Conservation (phyloP, 169 alveolate genomes). For the Plasmodium vinckei region DNA sequence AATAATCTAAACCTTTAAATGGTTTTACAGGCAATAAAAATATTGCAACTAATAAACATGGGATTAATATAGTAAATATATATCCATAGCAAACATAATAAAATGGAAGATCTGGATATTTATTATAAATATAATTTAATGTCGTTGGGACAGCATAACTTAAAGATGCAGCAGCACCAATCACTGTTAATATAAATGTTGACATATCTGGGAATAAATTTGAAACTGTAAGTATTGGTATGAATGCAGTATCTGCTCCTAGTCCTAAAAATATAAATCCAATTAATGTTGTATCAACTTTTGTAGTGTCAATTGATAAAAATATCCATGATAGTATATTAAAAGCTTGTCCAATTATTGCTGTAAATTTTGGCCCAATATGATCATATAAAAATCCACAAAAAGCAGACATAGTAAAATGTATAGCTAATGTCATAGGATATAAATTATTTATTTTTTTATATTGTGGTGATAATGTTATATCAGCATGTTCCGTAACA, state of each 20-base stretch:
- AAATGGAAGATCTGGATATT: slow-evolving; percentile 25
- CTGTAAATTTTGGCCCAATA: slow-evolving; percentile 73
- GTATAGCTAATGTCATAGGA: slow-evolving; percentile 61
- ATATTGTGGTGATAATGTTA: slow-evolving; percentile 64
- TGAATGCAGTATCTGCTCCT: slow-evolving; percentile 75
- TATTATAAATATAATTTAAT: slow-evolving; percentile 10
- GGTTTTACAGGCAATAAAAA: slow-evolving; percentile 50
- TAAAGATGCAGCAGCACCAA: slow-evolving; percentile 75
- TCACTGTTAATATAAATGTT: slow-evolving; percentile 49
- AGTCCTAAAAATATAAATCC: slow-evolving; percentile 53
- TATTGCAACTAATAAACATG: slow-evolving; percentile 34
- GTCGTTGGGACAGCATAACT: slow-evolving; percentile 75
- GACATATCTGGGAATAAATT: slow-evolving; percentile 71
- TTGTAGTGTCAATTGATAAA: slow-evolving; percentile 42
- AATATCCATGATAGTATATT: slow-evolving; percentile 54
- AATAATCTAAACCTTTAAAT: slow-evolving; percentile 56
- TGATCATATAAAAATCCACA: slow-evolving; percentile 72
- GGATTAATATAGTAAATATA: slow-evolving; percentile 25
- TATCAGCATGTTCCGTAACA: slow-evolving; percentile 9
- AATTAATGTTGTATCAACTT: slow-evolving; percentile 43
- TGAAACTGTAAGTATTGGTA: slow-evolving; percentile 45
- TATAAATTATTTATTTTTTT: slow-evolving; percentile 47
- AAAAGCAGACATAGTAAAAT: slow-evolving; percentile 70
- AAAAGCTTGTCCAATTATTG: slow-evolving; percentile 45
- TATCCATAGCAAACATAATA: slow-evolving; percentile 53